Percentiles rank a stretch among this genome's conserved stretches.
Conservation (phyloP, 441 rosid species). For the Gossypium armourianum region DNA sequence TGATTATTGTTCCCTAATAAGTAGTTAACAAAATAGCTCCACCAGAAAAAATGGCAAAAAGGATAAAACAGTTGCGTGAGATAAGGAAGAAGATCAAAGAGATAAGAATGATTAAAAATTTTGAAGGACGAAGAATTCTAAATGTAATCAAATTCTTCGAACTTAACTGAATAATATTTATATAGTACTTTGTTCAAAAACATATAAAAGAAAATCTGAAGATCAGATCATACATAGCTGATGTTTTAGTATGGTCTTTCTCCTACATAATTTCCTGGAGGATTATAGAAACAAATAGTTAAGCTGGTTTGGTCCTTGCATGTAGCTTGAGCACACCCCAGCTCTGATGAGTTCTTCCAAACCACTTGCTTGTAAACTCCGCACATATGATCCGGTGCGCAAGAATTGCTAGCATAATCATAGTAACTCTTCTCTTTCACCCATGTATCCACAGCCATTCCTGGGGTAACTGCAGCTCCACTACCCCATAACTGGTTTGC, state of each 20-base stretch:
- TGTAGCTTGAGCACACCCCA: constrained; percentile 62
- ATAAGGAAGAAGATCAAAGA: background rate
- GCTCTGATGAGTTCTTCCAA: constrained; percentile 27
- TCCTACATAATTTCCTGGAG: constrained; percentile 64
- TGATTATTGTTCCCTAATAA: background rate
- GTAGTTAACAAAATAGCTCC: background rate
- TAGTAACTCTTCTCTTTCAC: constrained; percentile 53
- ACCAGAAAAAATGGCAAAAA: background rate
- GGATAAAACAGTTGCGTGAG: background rate
- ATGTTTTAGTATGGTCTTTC: constrained; percentile 49
- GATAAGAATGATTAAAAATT: background rate
- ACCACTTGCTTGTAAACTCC: constrained; percentile 8
- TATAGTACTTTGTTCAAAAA: background rate
- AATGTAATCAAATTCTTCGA: background rate
- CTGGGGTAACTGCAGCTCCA: constrained; percentile 40
- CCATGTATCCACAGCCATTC: constrained; percentile 56
- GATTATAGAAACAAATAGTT: constrained; percentile 67
- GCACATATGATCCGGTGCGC: constrained; percentile 18
- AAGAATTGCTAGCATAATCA: constrained; percentile 39
- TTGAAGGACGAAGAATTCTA: background rate
- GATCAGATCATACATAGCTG: background rate
- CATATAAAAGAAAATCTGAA: background rate
- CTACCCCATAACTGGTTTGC: constrained; percentile 58
- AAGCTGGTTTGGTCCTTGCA: constrained; percentile 45
- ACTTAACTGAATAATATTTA: background rate